Percentiles rank a stretch among this genome's conserved stretches.
Conservation (phyloP, 2,329 filamentous ascomycete genomes). For the Furcasterigmium sp. region DNA sequence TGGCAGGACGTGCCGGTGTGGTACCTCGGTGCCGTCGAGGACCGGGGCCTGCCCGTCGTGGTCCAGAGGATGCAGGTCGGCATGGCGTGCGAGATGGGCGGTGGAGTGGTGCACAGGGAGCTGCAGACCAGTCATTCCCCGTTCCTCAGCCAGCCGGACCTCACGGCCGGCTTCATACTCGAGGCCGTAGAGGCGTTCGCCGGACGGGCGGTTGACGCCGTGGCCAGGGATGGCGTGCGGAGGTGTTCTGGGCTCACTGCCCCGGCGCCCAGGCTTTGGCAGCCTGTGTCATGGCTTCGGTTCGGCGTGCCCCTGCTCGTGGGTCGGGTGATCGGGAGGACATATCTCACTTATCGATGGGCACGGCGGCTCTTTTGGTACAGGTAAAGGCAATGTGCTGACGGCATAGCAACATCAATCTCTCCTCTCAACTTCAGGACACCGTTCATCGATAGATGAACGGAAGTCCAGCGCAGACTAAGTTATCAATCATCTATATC, state of each 20-base stretch:
- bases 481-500: too few relatives aligned
- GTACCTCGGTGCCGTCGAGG: constrained; percentile 38
- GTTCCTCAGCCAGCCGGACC: constrained; percentile 38
- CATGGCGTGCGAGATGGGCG: constrained; percentile 31
- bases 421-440: too few relatives aligned
- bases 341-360: neutral
- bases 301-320: neutral
- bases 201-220: neutral
- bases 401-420: too few relatives aligned
- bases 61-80: constrained; percentile 31
- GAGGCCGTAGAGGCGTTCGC: constrained; percentile 7
- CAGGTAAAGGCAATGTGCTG: too few relatives aligned
- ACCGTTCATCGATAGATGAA: too few relatives aligned
- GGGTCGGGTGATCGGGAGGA: neutral
- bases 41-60: constrained; percentile 31
- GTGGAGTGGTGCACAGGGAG: constrained; percentile 29
- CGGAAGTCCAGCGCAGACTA: too few relatives aligned
- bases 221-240: neutral
- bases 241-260: neutral
- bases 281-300: neutral
- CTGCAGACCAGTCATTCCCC: constrained; percentile 41
- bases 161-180: constrained; percentile 28
- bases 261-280: neutral
- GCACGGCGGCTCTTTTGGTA: too few relatives aligned
- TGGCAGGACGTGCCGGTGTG: constrained; percentile 42